phyloP scores from a whole-genome alignment of 139 green algal genomes.

The Picochlorum costavermella region DNA sequence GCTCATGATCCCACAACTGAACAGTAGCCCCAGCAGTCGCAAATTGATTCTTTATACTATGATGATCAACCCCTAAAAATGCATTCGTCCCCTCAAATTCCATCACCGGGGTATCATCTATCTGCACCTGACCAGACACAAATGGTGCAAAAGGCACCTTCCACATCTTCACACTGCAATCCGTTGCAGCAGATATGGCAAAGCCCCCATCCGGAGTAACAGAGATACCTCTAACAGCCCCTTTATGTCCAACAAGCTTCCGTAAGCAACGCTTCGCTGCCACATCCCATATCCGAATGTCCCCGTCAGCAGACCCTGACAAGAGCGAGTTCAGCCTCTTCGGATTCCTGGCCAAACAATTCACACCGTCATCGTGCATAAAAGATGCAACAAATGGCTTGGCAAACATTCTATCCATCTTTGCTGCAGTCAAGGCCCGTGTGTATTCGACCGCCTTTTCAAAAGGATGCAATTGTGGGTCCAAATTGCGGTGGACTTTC shows the following conservation, averaged over 20 bases:
- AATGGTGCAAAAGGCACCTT: conserved; percentile 76
- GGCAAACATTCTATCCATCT: conserved; percentile 91
- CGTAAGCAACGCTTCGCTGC: conserved; percentile 55
- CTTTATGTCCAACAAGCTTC: conserved; percentile 63
- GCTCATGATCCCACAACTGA: conserved; percentile 87
- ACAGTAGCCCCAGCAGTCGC: conserved; percentile 74
- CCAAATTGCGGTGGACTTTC: conserved; percentile 87
- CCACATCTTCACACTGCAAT: conserved; percentile 83
- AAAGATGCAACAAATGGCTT: conserved; percentile 91
- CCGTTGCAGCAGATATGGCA: conserved; percentile 68
- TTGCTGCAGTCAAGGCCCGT: conserved; percentile 81
- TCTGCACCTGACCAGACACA: conserved; percentile 48
- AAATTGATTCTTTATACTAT: conserved; percentile 70
- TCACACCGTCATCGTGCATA: conserved; percentile 83
- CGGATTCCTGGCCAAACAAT: conserved; percentile 70
- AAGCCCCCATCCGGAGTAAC: conserved; percentile 68
- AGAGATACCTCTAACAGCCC: conserved; percentile 65
- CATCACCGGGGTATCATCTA: conserved; percentile 46
- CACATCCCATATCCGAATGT: conserved; percentile 85
- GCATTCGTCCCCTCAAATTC: conserved; percentile 52
- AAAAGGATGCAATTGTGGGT: conserved; percentile 80
- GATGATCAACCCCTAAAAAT: conserved; percentile 79
- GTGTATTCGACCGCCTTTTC: conserved; percentile 91
- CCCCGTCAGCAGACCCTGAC: conserved; percentile 44
- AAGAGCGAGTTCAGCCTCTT: conserved; percentile 72